Percentiles rank a stretch among this genome's conserved stretches.
These are phyloP conservation scores for Leccinum rimulosum DNA, from an alignment of 768 basidiomycete genomes.

Conservation along the genomic window DNA sequence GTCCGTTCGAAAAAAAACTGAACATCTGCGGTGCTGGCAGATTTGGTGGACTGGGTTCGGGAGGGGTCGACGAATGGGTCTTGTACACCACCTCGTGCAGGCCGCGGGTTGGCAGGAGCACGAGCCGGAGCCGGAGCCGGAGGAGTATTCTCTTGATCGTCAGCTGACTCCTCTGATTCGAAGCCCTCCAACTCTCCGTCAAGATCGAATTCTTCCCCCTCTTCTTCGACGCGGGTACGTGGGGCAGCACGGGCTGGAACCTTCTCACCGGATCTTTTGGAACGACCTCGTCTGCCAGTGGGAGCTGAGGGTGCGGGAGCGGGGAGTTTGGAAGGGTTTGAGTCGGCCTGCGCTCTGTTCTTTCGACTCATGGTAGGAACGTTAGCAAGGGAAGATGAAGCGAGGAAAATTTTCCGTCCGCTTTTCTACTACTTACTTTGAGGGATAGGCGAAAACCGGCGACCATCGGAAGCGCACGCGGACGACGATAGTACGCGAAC, in stretches of 20 bases:
- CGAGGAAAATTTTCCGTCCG: not conserved
- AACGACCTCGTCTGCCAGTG: not conserved
- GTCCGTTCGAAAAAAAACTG: not conserved
- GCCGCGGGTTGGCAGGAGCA: not conserved
- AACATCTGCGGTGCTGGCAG: not conserved
- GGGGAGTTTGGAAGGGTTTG: not conserved
- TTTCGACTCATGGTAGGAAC: not conserved
- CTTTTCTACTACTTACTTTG: too few species aligned
- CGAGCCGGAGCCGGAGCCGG: too few species aligned
- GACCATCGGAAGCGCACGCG: too few species aligned
- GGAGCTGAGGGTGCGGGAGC: not conserved
- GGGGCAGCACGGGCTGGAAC: not conserved
- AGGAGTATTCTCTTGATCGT: not conserved
- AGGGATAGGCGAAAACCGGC: too few species aligned
- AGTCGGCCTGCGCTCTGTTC: too few species aligned
- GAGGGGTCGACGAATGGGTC: not conserved
- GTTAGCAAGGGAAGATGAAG: not conserved
- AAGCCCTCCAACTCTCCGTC: not conserved
- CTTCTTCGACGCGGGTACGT: not conserved
- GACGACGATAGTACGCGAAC: too few species aligned
- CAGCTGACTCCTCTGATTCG: not conserved
- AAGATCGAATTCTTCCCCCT: not conserved
- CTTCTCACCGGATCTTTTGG: not conserved
- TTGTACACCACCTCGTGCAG: not conserved
- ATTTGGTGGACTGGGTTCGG: not conserved